Evolutionary conservation across 2,329 filamentous ascomycete genomes (phyloP).

Genomic region (Dactylellina parvicollis): DNA sequence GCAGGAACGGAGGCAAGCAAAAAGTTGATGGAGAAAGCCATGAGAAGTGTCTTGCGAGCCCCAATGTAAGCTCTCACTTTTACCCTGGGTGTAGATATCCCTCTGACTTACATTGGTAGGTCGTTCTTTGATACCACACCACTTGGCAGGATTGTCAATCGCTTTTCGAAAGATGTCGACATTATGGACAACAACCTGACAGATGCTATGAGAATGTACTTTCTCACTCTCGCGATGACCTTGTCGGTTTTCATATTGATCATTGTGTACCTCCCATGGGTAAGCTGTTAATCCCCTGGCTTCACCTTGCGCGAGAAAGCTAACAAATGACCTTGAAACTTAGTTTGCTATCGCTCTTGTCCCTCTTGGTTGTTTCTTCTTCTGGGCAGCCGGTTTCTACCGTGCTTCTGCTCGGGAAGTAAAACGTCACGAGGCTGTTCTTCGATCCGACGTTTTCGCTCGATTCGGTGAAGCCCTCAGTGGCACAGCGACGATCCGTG

Average conservation of each 20-base stretch:
- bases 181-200: conserved; percentile 95
- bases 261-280: conserved; percentile 79
- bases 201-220: conserved; percentile 94
- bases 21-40: conserved; percentile 80
- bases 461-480: conserved; percentile 89
- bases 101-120: conserved; percentile 78
- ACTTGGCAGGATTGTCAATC: conserved; percentile 92
- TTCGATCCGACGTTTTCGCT: conserved; percentile 87
- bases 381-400: conserved; percentile 87
- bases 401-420: conserved; percentile 89
- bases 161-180: conserved; percentile 93
- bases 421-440: conserved; percentile 89
- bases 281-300: conserved; percentile 96
- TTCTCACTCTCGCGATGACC: conserved; percentile 82
- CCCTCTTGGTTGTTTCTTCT: conserved; percentile 78
- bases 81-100: conserved; percentile 63
- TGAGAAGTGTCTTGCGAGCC: conserved; percentile 75
- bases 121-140: conserved; percentile 98
- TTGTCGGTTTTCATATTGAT: conserved; percentile 82
- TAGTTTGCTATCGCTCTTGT: conserved; percentile 79
- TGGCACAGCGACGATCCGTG: conserved; percentile 84
- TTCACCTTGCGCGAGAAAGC: conserved; percentile 95
- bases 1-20: conserved; percentile 84
- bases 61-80: conserved; percentile 64
- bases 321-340: conserved; percentile 83